These are phyloP conservation scores for Psidium friedrichsthalianum DNA, from an alignment of 345 rosid species.

Conservation along the genomic window DNA sequence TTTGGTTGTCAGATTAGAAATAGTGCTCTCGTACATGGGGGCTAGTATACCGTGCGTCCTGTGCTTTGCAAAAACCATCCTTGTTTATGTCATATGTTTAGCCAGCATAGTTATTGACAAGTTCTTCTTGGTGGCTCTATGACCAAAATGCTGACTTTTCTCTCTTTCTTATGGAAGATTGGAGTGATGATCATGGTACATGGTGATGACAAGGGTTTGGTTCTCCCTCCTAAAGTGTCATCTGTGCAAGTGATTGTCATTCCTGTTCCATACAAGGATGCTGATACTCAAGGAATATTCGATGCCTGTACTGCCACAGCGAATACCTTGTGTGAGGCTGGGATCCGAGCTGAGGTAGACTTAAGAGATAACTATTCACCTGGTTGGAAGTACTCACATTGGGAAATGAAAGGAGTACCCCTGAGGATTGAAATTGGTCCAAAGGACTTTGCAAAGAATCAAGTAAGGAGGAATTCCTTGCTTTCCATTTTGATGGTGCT, in stretches of 20 bases:
- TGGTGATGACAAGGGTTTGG: constrained; percentile 84
- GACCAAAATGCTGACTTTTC: not conserved
- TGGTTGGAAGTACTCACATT: constrained; percentile 96
- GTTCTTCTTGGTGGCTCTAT: not conserved
- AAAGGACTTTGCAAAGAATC: constrained; percentile 68
- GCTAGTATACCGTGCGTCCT: not conserved
- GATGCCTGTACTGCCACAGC: constrained; percentile 82
- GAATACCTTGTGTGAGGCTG: constrained; percentile 50
- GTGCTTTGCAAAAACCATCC: not conserved
- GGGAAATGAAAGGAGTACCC: constrained; percentile 99
- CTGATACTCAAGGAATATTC: constrained; percentile 65
- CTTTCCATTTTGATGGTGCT: not conserved
- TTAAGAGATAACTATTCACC: constrained; percentile 88
- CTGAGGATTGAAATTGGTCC: constrained; percentile 96
- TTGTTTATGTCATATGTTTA: not conserved
- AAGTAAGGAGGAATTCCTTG: constrained; percentile 25
- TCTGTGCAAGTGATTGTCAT: constrained; percentile 75
- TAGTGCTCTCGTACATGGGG: not conserved
- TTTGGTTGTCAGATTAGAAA: not conserved
- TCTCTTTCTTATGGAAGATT: constrained; percentile 28
- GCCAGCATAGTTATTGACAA: not conserved
- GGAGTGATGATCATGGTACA: constrained; percentile 99
- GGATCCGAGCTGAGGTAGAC: constrained; percentile 71
- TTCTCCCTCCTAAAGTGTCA: constrained; percentile 89
- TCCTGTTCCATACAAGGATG: constrained; percentile 95